Conservation (phyloP, 495 filamentous ascomycete species). For the Aspergillus sclerotioniger region DNA sequence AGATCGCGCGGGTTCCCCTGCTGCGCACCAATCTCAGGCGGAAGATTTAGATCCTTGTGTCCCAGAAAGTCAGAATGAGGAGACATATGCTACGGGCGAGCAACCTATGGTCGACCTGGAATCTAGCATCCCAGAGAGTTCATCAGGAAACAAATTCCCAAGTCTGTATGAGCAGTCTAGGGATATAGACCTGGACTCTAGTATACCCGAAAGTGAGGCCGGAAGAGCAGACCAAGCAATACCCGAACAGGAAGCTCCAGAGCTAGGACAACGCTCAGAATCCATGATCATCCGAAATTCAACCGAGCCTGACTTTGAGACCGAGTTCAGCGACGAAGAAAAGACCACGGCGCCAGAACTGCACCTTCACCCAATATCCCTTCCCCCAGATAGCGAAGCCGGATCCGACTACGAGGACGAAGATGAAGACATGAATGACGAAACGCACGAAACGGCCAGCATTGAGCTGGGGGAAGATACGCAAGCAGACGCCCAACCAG, state of each 20-base stretch:
- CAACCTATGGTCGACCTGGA: too few relatives aligned
- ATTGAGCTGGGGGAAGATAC: constrained; percentile 38
- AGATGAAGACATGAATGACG: constrained; percentile 21
- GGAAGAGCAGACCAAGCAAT: too few relatives aligned
- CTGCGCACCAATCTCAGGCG: not conserved
- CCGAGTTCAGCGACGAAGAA: not conserved
- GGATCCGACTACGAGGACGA: constrained; percentile 20
- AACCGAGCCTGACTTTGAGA: too few relatives aligned
- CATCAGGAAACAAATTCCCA: too few relatives aligned
- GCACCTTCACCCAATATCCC: not conserved
- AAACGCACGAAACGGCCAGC: constrained; percentile 40
- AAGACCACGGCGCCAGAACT: not conserved
- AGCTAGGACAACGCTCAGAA: not conserved
- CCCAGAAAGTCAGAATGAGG: not conserved
- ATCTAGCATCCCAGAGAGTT: too few relatives aligned
- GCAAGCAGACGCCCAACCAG: not conserved
- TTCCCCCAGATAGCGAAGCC: constrained; percentile 4
- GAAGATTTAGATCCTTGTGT: not conserved
- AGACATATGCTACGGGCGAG: too few relatives aligned
- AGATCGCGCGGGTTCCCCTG: not conserved
- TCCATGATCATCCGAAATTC: too few relatives aligned
- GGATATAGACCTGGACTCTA: too few relatives aligned
- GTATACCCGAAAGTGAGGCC: too few relatives aligned
- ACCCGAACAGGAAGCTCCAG: not conserved
- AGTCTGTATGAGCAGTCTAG: too few relatives aligned